Evolutionary conservation across 176 grass and related monocot genomes (phyloP), one percentile per base, ranked within the genome.

Genomic region (Avena eriantha): DNA sequence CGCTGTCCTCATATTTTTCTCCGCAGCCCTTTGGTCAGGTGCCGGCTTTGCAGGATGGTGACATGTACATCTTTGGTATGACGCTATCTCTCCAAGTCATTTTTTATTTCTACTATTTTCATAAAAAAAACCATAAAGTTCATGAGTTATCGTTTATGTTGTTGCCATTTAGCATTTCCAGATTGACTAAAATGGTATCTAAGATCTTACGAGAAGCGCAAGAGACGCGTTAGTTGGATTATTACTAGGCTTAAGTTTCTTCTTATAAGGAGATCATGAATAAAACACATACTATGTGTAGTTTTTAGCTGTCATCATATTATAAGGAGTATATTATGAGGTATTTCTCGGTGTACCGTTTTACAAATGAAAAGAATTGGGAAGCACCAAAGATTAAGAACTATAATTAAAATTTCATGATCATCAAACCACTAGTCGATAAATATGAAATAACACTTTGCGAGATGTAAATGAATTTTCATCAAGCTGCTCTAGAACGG

Each of bases 21-120:
- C 41, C 75, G 66, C 86, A 93, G 92, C 92, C 88, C 5, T 93
- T 93, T 77, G 88, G 92, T 24, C 73, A 90, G 45, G 86, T 93
- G 67, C 88, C 92, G n/a, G 92, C 88, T 82, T 77, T 93, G 48
- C 77, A 90, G 57, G 92, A 93, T 57, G 88, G 88, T 47, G 88
- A 93, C 79, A 74, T 85, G 24, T 76, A 51, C 36, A 0, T 89
- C 70, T 89, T 21, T 5, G 88, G 88, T 89, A 89, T 45, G 83
- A 85, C 49, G 8, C 76, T 70, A 21, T 83, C 26, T 88, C 53
- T 53, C 39, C 21, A 23, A 9, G 36, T 48, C 57, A 17, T 41
- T 78, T 9, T 11, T 57, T 34, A 12, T 23, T 34, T 54, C 50
- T 7, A 53, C 23, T 19, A 10, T 17, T n/a, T 17, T n/a, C 19